Conservation (phyloP, 768 basidiomycete genomes). For the Kondoa malvinella region DNA sequence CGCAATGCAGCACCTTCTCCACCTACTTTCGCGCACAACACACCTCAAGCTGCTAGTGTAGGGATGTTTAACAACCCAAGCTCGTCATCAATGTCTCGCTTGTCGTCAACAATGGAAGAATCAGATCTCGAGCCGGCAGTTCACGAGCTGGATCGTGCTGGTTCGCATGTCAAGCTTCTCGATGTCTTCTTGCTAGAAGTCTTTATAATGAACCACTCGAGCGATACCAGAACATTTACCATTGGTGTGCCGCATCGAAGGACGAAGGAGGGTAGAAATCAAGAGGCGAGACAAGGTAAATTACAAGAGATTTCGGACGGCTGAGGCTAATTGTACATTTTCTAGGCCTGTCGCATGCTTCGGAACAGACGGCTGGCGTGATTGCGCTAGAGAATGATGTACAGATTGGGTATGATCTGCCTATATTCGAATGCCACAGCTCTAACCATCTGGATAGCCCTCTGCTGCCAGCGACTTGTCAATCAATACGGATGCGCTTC, state of each 20-base stretch:
- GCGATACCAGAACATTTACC: background rate
- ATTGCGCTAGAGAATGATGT: background rate
- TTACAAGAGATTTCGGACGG: background rate
- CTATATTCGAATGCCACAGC: background rate
- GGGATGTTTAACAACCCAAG: background rate
- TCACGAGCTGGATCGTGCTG: background rate
- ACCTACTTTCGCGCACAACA: background rate
- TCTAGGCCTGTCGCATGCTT: too few species aligned
- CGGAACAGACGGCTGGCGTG: background rate
- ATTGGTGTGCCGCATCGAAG: background rate
- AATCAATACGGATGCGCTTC: slow-evolving; percentile 1
- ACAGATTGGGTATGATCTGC: background rate
- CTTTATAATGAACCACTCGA: background rate
- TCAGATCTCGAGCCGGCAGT: background rate
- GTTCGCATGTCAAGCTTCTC: background rate
- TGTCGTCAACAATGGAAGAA: background rate
- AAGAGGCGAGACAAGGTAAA: background rate
- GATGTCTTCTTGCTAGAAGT: slow-evolving; percentile 3
- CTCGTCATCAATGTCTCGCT: background rate
- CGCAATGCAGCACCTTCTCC: background rate
- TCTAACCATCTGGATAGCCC: background rate
- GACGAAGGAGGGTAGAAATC: background rate
- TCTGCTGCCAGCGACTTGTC: background rate
- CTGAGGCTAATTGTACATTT: background rate
- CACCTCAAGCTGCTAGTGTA: background rate